Evolutionary conservation across 805 yeast genomes (phyloP), one percentile per base, ranked within the genome.

Genomic region (Candida nanaspora): DNA sequence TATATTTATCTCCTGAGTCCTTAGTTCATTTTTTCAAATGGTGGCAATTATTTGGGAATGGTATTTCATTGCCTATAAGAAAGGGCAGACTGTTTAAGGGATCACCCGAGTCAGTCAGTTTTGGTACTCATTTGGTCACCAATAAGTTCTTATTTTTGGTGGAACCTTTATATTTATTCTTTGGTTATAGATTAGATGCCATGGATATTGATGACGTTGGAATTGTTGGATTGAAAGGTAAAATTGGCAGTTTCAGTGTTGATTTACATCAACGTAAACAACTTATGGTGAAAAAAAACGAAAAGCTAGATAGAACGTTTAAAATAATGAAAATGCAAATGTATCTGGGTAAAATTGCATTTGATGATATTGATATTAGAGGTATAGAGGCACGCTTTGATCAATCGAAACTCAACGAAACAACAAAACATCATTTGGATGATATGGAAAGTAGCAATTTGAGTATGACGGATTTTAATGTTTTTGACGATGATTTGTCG

Each of bases 41-140:
- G 97, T 88, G 95, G 89, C 66, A 65, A 27, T 69, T 85, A 48
- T 89, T 89, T 59, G 74, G 83, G n/a, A 81, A 86, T 21, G 80
- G 80, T 37, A 69, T 81, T 49, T 74, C 86, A 44, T 65, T 87
- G 19, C 95, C 97, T 0, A 73, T 86, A 8, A 69, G 93, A 37
- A 72, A 76, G 39, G 97, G 97, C 0, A 55, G 62, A 1, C 52
- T 91, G 11, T 89, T 85, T 65, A 78, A 78, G 0, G 75, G 75
- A 19, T 55, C 62, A 6, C 69, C 69, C 40, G 57, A 72, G 15
- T 65, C 79, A 1, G 76, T 76, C 38, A 88, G 86, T 57, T 83
- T 89, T 52, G 84, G 94, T 0, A 72, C 75, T 38, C 85, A 82
- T 56, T 66, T 88, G 34, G 74, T 68, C 48, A 78, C 95, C 1